These are phyloP conservation scores for Clitopilus hobsonii DNA, from an alignment of 768 basidiomycete species.

Conservation along the genomic window DNA sequence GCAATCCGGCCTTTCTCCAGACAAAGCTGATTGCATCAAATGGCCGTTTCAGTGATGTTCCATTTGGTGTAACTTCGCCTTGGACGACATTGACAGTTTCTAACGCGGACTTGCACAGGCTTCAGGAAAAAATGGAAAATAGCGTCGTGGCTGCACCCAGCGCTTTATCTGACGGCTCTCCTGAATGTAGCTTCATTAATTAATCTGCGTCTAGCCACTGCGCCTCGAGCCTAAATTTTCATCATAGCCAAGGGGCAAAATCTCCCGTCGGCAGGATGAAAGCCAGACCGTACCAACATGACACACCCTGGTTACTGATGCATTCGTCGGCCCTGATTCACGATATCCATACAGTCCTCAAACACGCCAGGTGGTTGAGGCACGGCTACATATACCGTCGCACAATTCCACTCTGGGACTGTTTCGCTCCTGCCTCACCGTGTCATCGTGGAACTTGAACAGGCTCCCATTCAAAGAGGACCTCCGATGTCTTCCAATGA, in stretches of 20 bases:
- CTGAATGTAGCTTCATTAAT: background rate
- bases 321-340: slow-evolving; percentile 1
- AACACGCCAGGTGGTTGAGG: background rate
- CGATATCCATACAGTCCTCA: background rate
- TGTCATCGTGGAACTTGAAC: background rate
- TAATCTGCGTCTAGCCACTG: background rate
- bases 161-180: background rate
- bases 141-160: background rate
- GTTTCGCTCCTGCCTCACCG: background rate
- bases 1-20: background rate
- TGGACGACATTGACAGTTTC: background rate
- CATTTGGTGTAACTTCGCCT: background rate
- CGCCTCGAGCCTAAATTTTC: background rate
- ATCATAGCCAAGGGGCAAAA: background rate
- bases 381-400: background rate
- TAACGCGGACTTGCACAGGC: background rate
- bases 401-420: background rate
- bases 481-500: background rate
- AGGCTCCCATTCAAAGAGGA: background rate
- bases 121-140: background rate
- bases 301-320: slow-evolving; percentile 13
- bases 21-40: background rate
- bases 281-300: background rate
- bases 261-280: background rate
- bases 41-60: background rate